Conservation (phyloP, 371 early-diverging fungal species). For the Lichtheimia hyalospora region DNA sequence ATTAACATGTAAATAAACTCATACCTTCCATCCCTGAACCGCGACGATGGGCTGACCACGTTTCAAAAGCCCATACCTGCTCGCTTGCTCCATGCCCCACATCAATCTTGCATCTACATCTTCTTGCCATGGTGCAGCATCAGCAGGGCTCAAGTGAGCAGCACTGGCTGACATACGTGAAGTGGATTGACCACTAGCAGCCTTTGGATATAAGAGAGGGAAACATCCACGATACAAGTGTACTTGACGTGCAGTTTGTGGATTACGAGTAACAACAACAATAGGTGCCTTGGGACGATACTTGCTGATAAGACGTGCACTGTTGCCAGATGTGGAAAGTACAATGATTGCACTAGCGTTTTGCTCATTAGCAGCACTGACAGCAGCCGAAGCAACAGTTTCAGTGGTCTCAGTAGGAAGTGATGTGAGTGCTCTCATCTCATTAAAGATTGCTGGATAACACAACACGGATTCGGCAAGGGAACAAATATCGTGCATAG, state of each 20-base stretch:
- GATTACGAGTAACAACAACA: conserved; percentile 86
- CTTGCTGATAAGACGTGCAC: conserved; percentile 93
- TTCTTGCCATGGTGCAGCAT: conserved; percentile 74
- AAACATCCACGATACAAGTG: conserved; percentile 90
- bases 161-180: conserved; percentile 12
- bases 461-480: conserved; percentile 78
- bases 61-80: conserved; percentile 50
- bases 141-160: conserved; percentile 31
- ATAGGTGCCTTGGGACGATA: conserved; percentile 94
- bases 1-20: no score
- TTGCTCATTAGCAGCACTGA: conserved; percentile 85
- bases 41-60: conserved; percentile 74
- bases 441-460: conserved; percentile 80
- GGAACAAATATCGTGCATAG: conserved; percentile 77
- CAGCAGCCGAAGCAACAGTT: conserved; percentile 94
- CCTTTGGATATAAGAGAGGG: conserved; percentile 79
- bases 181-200: conserved; percentile 14
- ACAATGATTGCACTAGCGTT: conserved; percentile 88
- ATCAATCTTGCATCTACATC: conserved; percentile 83
- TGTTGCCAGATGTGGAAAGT: conserved; percentile 73
- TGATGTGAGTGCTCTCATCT: conserved; percentile 75
- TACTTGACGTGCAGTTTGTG: conserved; percentile 85
- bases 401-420: conserved; percentile 85
- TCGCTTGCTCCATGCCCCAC: conserved; percentile 54
- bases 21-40: conserved; percentile 76